Percentiles rank a stretch among this genome's conserved stretches.
Evolutionary conservation across 306 rosid genomes (phyloP).

Genomic region (Cicer yamashitae): DNA sequence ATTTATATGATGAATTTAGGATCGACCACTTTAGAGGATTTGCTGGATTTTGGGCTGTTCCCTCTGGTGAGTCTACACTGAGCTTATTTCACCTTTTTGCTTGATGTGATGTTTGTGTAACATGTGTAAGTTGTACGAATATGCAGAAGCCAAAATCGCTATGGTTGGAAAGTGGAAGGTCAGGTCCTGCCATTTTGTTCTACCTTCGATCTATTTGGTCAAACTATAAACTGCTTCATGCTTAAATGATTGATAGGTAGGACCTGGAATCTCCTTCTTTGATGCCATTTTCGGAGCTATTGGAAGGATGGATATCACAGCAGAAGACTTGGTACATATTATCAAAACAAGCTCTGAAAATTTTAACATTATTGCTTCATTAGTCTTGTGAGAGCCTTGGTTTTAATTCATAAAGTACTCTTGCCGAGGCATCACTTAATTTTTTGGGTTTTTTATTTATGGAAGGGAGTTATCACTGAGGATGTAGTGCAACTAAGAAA

Average conservation of each 20-base stretch:
- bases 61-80: slow-evolving; percentile 68
- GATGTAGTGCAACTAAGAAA: slow-evolving; percentile 88
- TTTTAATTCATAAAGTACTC: slow-evolving; percentile 30
- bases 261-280: slow-evolving; percentile 87
- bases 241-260: slow-evolving; percentile 75
- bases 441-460: slow-evolving; percentile 29
- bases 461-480: slow-evolving; percentile 94
- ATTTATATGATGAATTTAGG: slow-evolving; percentile 85
- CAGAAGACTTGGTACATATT: slow-evolving; percentile 91
- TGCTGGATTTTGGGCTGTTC: slow-evolving; percentile 95
- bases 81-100: slow-evolving; percentile 40
- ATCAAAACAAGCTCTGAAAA: slow-evolving; percentile 12
- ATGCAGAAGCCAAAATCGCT: slow-evolving; percentile 88
- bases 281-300: slow-evolving; percentile 73
- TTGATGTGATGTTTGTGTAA: slow-evolving; percentile 46
- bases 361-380: slow-evolving; percentile 11
- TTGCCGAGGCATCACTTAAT: background rate
- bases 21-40: slow-evolving; percentile 97
- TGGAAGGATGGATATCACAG: slow-evolving; percentile 80
- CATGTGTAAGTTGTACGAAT: slow-evolving; percentile 41
- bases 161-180: slow-evolving; percentile 95
- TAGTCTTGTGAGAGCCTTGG: background rate
- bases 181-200: slow-evolving; percentile 44
- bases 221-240: slow-evolving; percentile 42
- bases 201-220: slow-evolving; percentile 35